Base-by-base conservation (phyloP, 176 grass and related monocot species). In the Zizania latifolia region DNA sequence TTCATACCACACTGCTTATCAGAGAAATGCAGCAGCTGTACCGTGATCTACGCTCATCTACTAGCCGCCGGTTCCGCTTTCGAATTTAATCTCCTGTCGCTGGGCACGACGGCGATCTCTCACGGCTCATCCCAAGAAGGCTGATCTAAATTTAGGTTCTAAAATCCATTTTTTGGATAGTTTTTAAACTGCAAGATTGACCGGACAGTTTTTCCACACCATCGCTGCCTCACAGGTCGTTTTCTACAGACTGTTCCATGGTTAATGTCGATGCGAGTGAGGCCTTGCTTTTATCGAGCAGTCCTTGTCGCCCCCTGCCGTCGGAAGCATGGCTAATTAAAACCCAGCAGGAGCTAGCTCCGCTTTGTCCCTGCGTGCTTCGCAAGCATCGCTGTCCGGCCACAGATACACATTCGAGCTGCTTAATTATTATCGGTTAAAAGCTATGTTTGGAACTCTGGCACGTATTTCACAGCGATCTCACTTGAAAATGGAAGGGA, bases 191-290 rank as follows among this genome's bases (percentile, higher is more conserved):
- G n/a, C n/a, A n/a, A n/a, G n/a, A n/a, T n/a, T n/a, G n/a, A n/a
- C n/a, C n/a, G n/a, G n/a, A n/a, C n/a, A n/a, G n/a, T 53, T 36
- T 36, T 36, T 36, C 34, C 48, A 22, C 19, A 8, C n/a, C 2
- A 21, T 22, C 7, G 48, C 19, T 22, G 48, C n/a, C 46, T 81
- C 84, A 76, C n/a, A 32, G 14, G 78, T 75, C 55, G 63, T 17
- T 10, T 53, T 85, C 48, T 22, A 8, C 48, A 2, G 6, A 21
- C 7, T 53, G 48, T 53, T 53, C 68, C 60, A n/a, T 46, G 70
- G 62, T 2, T 62, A 37, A 32, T 16, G 22, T 12, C 33, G 69
- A 65, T 35, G 82, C 15, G 10, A 53, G 2, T 10, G 4, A 15
- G 75, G 8, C n/a, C n/a, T 16, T 66, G 38, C 32, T 46, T 64